Evolutionary conservation across 2,329 filamentous ascomycete genomes (phyloP).

Genomic region (Trichoderma pleuroti): DNA sequence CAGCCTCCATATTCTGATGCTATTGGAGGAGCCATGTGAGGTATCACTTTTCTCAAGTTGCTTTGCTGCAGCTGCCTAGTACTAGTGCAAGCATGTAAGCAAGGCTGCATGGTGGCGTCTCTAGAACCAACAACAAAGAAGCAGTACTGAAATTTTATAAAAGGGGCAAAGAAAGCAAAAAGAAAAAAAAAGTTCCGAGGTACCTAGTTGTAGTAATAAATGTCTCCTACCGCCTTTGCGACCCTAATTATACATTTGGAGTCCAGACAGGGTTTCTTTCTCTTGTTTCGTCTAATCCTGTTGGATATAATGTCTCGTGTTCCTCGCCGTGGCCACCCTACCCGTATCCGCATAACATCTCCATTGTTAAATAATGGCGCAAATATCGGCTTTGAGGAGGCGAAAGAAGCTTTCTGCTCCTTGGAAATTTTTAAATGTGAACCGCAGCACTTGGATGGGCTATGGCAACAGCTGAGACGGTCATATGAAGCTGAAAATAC

Average conservation of each 20-base stretch:
- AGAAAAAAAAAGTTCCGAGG: too few species aligned
- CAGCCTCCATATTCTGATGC: too few species aligned
- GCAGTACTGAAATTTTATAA: too few species aligned
- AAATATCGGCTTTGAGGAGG: not conserved
- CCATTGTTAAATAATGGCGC: not conserved
- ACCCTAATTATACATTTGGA: not conserved
- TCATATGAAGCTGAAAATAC: not conserved
- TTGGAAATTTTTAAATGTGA: not conserved
- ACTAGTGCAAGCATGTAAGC: too few species aligned
- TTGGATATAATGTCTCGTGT: not conserved
- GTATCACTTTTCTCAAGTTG: too few species aligned
- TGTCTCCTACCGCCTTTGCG: not conserved
- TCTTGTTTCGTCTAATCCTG: not conserved
- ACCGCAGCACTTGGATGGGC: not conserved
- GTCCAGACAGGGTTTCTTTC: not conserved
- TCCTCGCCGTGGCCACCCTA: accelerated
- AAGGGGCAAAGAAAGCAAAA: too few species aligned
- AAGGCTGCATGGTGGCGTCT: too few species aligned
- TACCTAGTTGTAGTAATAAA: not conserved
- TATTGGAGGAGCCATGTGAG: too few species aligned
- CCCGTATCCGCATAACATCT: not conserved
- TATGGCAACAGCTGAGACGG: not conserved
- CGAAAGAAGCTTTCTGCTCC: not conserved
- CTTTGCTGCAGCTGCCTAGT: too few species aligned
- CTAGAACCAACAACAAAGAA: too few species aligned